Base-by-base conservation (phyloP, 495 filamentous ascomycete species). In the Cladorrhinum samala region DNA sequence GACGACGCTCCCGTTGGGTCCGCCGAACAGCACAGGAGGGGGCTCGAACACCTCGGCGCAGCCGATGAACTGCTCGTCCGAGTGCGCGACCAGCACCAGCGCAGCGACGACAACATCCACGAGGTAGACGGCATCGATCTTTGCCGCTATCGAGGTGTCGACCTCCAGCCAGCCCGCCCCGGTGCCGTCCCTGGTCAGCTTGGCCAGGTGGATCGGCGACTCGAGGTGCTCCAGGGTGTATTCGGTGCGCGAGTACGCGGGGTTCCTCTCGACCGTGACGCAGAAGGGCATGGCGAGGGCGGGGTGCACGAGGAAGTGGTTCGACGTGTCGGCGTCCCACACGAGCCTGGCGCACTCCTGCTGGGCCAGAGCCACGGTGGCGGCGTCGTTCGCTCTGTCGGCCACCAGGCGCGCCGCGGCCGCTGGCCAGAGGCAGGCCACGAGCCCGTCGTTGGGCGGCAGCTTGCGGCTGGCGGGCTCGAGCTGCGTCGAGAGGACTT, bases 51-150 rank as follows among this genome's bases (percentile, higher is more conserved):
- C 60, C 64, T 81, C 78, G 16, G 74, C 61, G 11, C 27, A 68
- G 56, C 11, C 50, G 1, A 61, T 56, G 41, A 64, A 71, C 60
- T 68, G 70, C 55, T 80, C 77, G 56, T 88, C 84, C 0, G 79
- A 70, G 50, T 82, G 72, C 0, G 86, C 86, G 18, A 92, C 85
- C 11, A 87, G 73, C 27, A 90, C 63, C 13, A 90, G 71, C 0
- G 87, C 85, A 2, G 82, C 77, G 8, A 88, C 76, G 2, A 81
- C 76, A 0, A 88, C 86, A 64, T 92, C 88, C n/a, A 91, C 77
- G 3, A 88, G 73, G 60, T 89, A 90, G 37, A 88, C 76, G 37
- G 81, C 83, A 21, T 80, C 76, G 44, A 79, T 63, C 52, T 71
- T 71, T 19, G 67, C 61, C 6, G 77, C 77, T 9, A 79, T 70